A percentile compares a stretch with the other conserved stretches of the same genome.
Conservation (phyloP, 495 filamentous ascomycete species). For the Trichoderma virens region DNA sequence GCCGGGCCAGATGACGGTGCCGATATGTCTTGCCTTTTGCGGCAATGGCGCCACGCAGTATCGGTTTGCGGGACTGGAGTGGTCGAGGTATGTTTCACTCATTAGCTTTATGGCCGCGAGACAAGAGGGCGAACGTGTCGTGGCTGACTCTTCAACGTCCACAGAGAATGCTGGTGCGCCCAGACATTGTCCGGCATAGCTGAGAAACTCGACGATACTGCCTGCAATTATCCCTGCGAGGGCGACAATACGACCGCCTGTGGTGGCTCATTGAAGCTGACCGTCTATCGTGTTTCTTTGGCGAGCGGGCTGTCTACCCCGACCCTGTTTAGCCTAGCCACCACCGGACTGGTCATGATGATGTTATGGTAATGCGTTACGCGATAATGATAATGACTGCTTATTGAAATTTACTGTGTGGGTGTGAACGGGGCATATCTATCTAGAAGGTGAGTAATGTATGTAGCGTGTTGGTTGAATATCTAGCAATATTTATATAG, state of each 20-base stretch:
- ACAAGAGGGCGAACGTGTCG: background rate
- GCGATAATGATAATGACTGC: background rate
- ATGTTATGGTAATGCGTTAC: background rate
- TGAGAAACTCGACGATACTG: constrained; percentile 23
- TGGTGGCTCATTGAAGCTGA: constrained; percentile 35
- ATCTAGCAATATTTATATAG: too few relatives aligned
- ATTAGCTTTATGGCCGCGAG: background rate
- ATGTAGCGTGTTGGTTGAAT: too few relatives aligned
- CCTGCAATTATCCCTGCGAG: constrained; percentile 37
- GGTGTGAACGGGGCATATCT: background rate
- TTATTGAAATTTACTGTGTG: background rate
- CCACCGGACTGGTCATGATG: background rate
- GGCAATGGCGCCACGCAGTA: constrained; percentile 17
- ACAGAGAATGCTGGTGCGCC: constrained; percentile 46
- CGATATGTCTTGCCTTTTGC: constrained; percentile 36
- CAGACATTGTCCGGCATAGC: constrained; percentile 26
- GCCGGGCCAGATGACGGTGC: constrained; percentile 33
- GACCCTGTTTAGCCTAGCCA: background rate
- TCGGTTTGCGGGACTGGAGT: constrained; percentile 41
- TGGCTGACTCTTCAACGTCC: background rate
- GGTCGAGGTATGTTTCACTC: constrained; percentile 28
- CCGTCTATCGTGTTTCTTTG: constrained; percentile 17
- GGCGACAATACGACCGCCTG: constrained; percentile 35
- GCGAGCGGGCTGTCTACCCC: background rate
- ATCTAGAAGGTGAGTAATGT: too few relatives aligned